These are phyloP conservation scores for Globisporangium barbulae DNA, from an alignment of 352 stramenopile genomes.

Conservation along the genomic window DNA sequence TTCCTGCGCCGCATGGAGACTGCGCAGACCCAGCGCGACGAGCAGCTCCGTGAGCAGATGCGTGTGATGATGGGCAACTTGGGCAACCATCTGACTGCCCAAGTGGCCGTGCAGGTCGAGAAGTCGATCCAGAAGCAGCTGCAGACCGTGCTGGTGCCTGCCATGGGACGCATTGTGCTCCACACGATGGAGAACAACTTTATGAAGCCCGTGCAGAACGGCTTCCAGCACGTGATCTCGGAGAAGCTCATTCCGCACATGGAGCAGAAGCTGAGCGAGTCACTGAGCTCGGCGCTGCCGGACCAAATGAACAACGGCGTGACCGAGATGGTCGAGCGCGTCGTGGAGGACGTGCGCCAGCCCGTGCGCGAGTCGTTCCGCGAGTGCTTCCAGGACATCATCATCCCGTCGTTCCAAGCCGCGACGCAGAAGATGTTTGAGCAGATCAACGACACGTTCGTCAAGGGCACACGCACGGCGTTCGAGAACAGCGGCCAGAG, in stretches of 20 bases:
- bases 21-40: slow-evolving; percentile 59
- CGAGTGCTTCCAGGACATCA: slow-evolving; percentile 83
- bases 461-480: slow-evolving; percentile 63
- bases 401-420: slow-evolving; percentile 85
- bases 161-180: slow-evolving; percentile 82
- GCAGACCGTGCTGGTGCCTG: slow-evolving; percentile 74
- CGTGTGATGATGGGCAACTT: slow-evolving; percentile 56
- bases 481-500: slow-evolving; percentile 57
- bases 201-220: slow-evolving; percentile 80
- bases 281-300: slow-evolving; percentile 48
- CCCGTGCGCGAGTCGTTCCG: slow-evolving; percentile 83
- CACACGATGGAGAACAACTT: slow-evolving; percentile 90
- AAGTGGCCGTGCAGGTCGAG: slow-evolving; percentile 68
- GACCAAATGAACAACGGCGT: slow-evolving; percentile 61
- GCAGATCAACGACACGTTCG: slow-evolving; percentile 82
- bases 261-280: slow-evolving; percentile 68
- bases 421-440: slow-evolving; percentile 89
- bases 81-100: slow-evolving; percentile 49
- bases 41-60: slow-evolving; percentile 70
- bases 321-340: slow-evolving; percentile 65
- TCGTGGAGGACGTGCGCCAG: slow-evolving; percentile 77
- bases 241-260: slow-evolving; percentile 73
- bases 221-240: slow-evolving; percentile 71
- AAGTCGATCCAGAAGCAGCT: slow-evolving; percentile 84
- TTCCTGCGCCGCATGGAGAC: slow-evolving; percentile 72